phyloP scores from a whole-genome alignment of 441 rosid species.

The Syzygium malaccense region DNA sequence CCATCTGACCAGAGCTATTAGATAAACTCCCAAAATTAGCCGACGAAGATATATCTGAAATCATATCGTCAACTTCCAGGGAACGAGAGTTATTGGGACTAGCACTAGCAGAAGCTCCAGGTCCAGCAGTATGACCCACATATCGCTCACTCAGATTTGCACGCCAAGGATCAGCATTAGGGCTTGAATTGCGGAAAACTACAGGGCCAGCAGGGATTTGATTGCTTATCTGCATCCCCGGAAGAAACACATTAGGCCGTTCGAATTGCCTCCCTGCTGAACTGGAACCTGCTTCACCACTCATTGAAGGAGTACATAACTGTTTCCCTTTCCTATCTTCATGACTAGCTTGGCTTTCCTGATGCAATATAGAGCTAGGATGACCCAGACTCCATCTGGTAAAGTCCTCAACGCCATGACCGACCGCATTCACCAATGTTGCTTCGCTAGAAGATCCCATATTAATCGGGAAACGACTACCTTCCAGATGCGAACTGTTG shows the following conservation, averaged over 20 bases:
- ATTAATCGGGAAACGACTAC: constrained; percentile 29
- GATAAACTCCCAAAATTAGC: constrained; percentile 40
- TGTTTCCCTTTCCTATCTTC: constrained; percentile 43
- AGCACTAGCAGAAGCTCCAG: constrained; percentile 18
- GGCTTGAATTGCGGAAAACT: constrained; percentile 41
- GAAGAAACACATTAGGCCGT: constrained; percentile 23
- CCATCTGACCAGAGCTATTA: constrained; percentile 48
- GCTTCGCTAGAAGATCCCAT: constrained; percentile 31
- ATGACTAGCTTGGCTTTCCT: constrained; percentile 33
- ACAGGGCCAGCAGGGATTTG: constrained; percentile 33
- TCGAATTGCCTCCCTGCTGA: constrained; percentile 44
- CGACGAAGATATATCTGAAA: constrained; percentile 20
- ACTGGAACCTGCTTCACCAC: constrained; percentile 27
- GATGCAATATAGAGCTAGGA: constrained; percentile 40
- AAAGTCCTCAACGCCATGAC: constrained; percentile 32
- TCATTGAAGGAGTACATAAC: constrained; percentile 30
- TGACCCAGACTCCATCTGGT: constrained; percentile 61
- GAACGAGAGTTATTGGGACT: constrained; percentile 16
- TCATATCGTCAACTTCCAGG: constrained; percentile 21
- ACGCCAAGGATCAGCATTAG: constrained; percentile 28
- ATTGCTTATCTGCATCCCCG: constrained; percentile 29
- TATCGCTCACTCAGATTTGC: constrained; percentile 29
- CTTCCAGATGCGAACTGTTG: constrained; percentile 38
- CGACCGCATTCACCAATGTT: constrained; percentile 22
- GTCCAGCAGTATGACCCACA: constrained; percentile 24